Evolutionary conservation across 2,329 filamentous ascomycete genomes (phyloP).

Genomic region (Colletotrichum tabaci): DNA sequence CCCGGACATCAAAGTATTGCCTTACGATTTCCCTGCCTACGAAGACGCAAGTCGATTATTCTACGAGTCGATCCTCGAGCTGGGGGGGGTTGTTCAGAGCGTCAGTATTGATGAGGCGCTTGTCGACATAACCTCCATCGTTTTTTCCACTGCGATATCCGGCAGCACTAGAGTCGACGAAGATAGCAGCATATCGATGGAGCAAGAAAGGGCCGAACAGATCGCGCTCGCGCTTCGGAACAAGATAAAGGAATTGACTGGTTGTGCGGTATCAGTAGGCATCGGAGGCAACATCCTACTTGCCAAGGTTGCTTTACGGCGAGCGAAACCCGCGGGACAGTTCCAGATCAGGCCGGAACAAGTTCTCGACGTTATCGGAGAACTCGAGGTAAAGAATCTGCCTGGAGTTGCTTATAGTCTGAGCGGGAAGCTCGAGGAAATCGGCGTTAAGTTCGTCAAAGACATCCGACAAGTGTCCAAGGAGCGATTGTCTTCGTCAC

Average conservation of each 20-base stretch:
- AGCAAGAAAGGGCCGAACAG: constrained; percentile 83
- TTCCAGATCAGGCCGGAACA: constrained; percentile 89
- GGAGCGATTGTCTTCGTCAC: constrained; percentile 78
- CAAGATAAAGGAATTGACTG: constrained; percentile 80
- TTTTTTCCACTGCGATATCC: constrained; percentile 76
- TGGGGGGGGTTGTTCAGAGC: constrained; percentile 90
- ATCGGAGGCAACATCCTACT: constrained; percentile 92
- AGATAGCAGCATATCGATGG: constrained; percentile 76
- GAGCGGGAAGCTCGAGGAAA: constrained; percentile 87
- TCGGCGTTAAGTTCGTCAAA: constrained; percentile 85
- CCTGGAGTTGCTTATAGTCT: constrained; percentile 96
- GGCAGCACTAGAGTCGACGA: constrained; percentile 77
- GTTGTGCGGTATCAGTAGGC: constrained; percentile 91
- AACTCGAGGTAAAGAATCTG: constrained; percentile 83
- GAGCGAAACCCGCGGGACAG: constrained; percentile 95
- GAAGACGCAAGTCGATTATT: constrained; percentile 92
- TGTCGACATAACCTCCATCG: constrained; percentile 83
- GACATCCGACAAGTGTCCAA: constrained; percentile 85
- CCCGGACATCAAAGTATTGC: constrained; percentile 88
- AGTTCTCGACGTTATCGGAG: constrained; percentile 81
- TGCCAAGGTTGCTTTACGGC: constrained; percentile 90
- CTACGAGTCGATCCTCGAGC: constrained; percentile 85
- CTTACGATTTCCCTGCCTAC: constrained; percentile 95
- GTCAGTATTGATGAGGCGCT: constrained; percentile 97
- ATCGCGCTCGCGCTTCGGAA: constrained; percentile 78